These are phyloP conservation scores for Neocallimastix lanati DNA, from an alignment of 192 early-diverging fungal species.

Conservation along the genomic window DNA sequence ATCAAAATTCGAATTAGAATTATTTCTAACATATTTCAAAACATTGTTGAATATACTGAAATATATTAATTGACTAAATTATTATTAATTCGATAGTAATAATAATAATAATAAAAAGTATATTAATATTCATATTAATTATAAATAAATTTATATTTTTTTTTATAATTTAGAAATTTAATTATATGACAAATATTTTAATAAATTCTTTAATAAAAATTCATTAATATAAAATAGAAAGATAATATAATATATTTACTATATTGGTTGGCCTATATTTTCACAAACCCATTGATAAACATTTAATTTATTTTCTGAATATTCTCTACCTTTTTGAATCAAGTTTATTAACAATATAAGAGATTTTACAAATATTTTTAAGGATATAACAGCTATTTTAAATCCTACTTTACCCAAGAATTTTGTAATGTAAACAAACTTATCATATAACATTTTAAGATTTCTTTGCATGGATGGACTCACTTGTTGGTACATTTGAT, in stretches of 20 bases:
- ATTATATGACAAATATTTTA: too few species aligned
- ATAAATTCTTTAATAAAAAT: too few species aligned
- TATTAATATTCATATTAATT: too few species aligned
- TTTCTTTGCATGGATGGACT: neutral
- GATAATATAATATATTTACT: neutral
- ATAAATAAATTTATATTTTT: too few species aligned
- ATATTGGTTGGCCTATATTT: neutral
- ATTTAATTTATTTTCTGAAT: neutral
- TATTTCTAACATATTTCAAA: neutral
- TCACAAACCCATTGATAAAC: neutral
- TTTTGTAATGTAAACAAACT: neutral
- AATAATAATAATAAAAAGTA: too few species aligned
- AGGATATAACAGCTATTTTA: neutral
- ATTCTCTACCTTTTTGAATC: neutral
- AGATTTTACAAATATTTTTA: neutral
- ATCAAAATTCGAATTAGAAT: neutral
- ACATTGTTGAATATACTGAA: neutral
- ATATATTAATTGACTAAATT: neutral
- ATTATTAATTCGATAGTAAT: too few species aligned
- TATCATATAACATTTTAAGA: neutral
- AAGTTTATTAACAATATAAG: neutral
- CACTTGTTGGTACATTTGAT: neutral
- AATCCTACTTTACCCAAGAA: neutral
- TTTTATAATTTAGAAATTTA: too few species aligned
- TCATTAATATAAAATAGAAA: too few species aligned